Conservation (phyloP, 2,329 filamentous ascomycete species). For the Calonectria montana region DNA sequence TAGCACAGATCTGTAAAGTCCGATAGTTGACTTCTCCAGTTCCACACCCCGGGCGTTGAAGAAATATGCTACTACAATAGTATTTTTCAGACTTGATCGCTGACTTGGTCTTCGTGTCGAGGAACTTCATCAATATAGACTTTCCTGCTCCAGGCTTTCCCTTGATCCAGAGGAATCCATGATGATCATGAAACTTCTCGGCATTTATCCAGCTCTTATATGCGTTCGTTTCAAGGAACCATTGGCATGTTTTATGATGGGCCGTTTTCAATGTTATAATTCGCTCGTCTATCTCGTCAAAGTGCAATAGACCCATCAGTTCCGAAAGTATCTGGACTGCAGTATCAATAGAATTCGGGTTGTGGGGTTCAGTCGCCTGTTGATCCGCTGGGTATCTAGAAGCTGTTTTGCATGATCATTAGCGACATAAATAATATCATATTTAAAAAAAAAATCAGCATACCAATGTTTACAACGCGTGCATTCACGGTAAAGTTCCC, state of each 20-base stretch:
- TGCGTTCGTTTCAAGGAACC: background rate
- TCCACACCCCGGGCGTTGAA: slow-evolving; percentile 59
- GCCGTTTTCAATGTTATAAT: background rate
- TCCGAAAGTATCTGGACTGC: background rate
- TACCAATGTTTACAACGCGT: background rate
- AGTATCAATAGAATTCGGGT: background rate
- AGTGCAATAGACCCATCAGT: background rate
- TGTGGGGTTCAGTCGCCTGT: too few relatives aligned
- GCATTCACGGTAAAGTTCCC: background rate
- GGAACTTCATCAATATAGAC: slow-evolving; percentile 58
- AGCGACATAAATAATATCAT: background rate
- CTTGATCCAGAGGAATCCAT: slow-evolving; percentile 58
- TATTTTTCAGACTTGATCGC: background rate
- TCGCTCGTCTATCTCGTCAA: background rate
- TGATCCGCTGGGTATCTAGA: background rate
- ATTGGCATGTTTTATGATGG: background rate
- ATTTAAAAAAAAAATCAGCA: background rate
- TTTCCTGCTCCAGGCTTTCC: slow-evolving; percentile 59
- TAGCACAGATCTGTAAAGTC: slow-evolving; percentile 63
- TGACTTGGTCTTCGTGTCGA: background rate
- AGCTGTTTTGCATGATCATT: background rate
- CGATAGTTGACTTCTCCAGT: slow-evolving; percentile 56
- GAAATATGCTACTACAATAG: slow-evolving; percentile 56
- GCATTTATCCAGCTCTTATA: background rate
- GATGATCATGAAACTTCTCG: background rate